These are phyloP conservation scores for Phialocephala sp. DNA, from an alignment of 2,329 filamentous ascomycete genomes.

Conservation along the genomic window DNA sequence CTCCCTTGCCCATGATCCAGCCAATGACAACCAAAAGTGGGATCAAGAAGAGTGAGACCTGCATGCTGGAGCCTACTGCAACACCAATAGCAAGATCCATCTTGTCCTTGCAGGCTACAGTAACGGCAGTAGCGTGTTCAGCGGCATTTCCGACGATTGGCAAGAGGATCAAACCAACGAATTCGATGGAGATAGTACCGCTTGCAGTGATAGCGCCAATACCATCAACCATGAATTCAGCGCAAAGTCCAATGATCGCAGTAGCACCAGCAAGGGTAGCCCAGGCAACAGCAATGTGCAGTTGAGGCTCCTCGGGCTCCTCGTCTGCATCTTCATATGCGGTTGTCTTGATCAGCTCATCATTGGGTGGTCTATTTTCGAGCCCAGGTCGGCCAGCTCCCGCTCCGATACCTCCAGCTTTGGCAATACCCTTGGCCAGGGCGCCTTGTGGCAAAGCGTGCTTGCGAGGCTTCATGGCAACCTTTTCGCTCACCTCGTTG, in stretches of 20 bases:
- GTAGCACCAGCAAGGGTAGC: conserved; percentile 74
- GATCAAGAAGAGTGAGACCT: conserved; percentile 82
- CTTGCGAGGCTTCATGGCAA: conserved; percentile 61
- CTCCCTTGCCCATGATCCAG: conserved; percentile 72
- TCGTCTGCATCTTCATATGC: conserved; percentile 61
- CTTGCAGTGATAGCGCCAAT: conserved; percentile 75
- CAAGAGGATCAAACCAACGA: conserved; percentile 80
- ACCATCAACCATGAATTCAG: conserved; percentile 78
- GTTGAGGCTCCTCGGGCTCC: conserved; percentile 74
- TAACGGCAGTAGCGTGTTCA: conserved; percentile 82
- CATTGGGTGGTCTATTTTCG: conserved; percentile 34
- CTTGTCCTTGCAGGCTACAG: conserved; percentile 78
- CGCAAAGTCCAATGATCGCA: conserved; percentile 73
- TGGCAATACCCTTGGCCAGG: conserved; percentile 39
- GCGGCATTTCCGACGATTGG: conserved; percentile 84
- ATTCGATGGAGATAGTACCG: conserved; percentile 76
- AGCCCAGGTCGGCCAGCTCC: conserved; percentile 38
- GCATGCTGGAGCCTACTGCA: conserved; percentile 81
- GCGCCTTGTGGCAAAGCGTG: conserved; percentile 43
- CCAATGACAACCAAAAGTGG: conserved; percentile 81
- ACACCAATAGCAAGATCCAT: conserved; percentile 80
- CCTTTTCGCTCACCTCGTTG: conserved; percentile 79
- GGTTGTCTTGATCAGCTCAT: conserved; percentile 50
- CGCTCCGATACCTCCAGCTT: conserved; percentile 41
- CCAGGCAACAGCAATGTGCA: conserved; percentile 75